A percentile compares a stretch with the other conserved stretches of the same genome.
Conservation (phyloP, 1,284 basidiomycete species). For the Spongispora temasekensis region DNA sequence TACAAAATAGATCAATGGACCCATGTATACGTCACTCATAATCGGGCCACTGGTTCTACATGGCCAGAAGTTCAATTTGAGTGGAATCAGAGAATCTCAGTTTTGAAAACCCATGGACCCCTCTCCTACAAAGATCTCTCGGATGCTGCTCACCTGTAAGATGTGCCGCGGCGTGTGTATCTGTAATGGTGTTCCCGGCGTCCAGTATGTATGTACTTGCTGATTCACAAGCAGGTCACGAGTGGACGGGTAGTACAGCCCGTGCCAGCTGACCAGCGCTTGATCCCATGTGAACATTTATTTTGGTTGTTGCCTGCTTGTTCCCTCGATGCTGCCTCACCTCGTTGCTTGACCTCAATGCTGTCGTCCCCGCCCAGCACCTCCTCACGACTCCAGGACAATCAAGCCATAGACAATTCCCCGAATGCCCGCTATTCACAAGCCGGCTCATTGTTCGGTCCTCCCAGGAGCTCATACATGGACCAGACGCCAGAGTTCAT, state of each 20-base stretch:
- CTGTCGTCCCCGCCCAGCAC: constrained; percentile 6
- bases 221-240: constrained; percentile 5
- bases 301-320: not conserved
- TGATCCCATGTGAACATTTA: constrained; percentile 3
- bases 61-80: too few species aligned
- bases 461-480: constrained; percentile 31
- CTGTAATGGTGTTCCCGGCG: too few species aligned
- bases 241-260: not conserved
- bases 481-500: constrained; percentile 24
- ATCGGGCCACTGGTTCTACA: too few species aligned
- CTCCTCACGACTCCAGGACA: constrained; percentile 23
- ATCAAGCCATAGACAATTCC: constrained; percentile 16
- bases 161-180: too few species aligned
- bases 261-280: not conserved
- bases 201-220: constrained; percentile 11
- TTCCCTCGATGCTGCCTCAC: not conserved
- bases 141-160: too few species aligned
- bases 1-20: too few species aligned
- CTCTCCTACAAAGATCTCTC: too few species aligned
- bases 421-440: too few species aligned
- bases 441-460: constrained; percentile 10
- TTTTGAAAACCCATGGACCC: too few species aligned
- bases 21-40: too few species aligned
- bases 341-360: constrained; percentile 1
- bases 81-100: too few species aligned